Conservation (phyloP, 768 basidiomycete species). For the Mycena maculata region DNA sequence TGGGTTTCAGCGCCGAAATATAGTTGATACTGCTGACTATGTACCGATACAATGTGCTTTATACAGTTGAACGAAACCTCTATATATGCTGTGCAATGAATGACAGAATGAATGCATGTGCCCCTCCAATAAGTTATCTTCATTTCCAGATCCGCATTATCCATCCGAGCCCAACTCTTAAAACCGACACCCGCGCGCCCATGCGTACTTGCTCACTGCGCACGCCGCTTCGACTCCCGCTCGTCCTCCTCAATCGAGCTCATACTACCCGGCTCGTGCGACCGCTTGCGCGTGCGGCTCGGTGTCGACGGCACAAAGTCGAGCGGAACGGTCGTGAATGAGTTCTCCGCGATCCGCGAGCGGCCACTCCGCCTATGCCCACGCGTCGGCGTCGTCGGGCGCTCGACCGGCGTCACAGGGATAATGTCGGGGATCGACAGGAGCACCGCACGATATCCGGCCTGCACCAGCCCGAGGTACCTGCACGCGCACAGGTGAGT, state of each 20-base stretch:
- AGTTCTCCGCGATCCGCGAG: slow-evolving; percentile 50
- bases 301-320: slow-evolving; percentile 50
- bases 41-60: no score
- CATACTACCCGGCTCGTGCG: neutral
- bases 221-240: slow-evolving; percentile 14
- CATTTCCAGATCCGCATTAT: no score
- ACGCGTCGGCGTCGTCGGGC: slow-evolving; percentile 44
- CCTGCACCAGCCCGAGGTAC: slow-evolving; percentile 73
- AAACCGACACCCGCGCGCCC: no score
- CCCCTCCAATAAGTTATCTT: no score
- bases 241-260: slow-evolving; percentile 8
- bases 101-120: no score
- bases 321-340: slow-evolving; percentile 59
- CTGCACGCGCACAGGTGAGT: slow-evolving; percentile 36
- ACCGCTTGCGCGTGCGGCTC: slow-evolving; percentile 15
- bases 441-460: slow-evolving; percentile 66
- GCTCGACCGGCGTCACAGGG: slow-evolving; percentile 40
- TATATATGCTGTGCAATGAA: no score
- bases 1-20: no score
- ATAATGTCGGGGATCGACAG: slow-evolving; percentile 37
- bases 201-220: neutral
- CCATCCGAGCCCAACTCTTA: no score
- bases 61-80: no score
- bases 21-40: no score
- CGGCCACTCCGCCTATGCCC: slow-evolving; percentile 40